Base-by-base conservation (phyloP, 192 early-diverging fungal genomes). In the Rhizoclosmatium globosum region DNA sequence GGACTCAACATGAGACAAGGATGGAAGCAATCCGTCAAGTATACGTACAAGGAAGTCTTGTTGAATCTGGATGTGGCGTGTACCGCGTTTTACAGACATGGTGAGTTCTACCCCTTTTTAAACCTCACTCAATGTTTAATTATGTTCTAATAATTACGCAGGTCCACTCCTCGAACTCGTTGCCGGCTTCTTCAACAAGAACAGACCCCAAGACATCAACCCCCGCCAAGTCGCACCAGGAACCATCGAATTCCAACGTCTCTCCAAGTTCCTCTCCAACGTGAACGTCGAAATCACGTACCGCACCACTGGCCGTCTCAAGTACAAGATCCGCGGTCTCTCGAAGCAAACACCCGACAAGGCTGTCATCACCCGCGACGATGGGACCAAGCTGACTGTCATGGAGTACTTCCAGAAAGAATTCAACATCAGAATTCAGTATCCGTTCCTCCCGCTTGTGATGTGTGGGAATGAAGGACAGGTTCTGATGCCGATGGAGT, bases 321-420 rank as follows among this genome's bases (percentile, higher is more conserved):
- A 48, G 19, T 74, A 74, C 72, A 74, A 74, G 42, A 74, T 74
- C 42, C 72, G 72, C 23, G 72, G 72, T 45, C 72, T 74, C 1
- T 59, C 58, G 0, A 42, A 74, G 42, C 38, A 74, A 59, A 74
- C 56, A 2, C 66, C 66, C 4, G 66, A 68, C 47, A 39, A 68
- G 43, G 66, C 66, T 43, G 43, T 68, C 47, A 46, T 68, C 66
- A 43, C 66, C 11, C 42, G 42, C 1, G 66, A 68, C 15, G 42
- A n/a, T 19, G 21, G n/a, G 2, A 62, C 39, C 0, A 73, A 13
- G 47, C 19, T 79, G 43, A 43, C 59, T 0, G 78, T 79, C 23
- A 17, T 4, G 15, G 46, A 73, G 39, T 96, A 94, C 62, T 66
- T 80, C 31, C 79, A 86, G 45, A 50, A 62, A 15, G 47, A 74